Conservation (phyloP, 2,329 filamentous ascomycete genomes). For the Sarocladium brachiariae region DNA sequence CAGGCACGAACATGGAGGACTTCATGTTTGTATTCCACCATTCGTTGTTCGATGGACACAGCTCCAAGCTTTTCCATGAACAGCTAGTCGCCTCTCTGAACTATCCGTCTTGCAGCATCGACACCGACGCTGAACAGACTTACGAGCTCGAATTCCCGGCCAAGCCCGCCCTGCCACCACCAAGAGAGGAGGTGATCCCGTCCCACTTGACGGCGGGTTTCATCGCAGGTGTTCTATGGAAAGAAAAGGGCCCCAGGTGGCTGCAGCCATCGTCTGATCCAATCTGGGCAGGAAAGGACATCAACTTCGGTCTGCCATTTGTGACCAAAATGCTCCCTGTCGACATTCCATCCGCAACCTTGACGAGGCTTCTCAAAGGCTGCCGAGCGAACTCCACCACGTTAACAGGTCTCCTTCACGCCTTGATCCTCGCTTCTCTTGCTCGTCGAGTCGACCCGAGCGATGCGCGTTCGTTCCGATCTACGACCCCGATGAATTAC, state of each 20-base stretch:
- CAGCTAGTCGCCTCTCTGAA: conserved; percentile 35
- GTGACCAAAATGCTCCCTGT: conserved; percentile 30
- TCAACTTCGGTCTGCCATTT: conserved; percentile 29
- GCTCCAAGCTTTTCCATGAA: conserved; percentile 41
- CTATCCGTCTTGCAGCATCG: background rate
- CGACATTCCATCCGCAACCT: conserved; percentile 22
- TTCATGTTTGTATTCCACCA: conserved; percentile 46
- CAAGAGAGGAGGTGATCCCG: conserved; percentile 34
- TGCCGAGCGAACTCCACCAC: conserved; percentile 36
- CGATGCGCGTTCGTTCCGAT: conserved; percentile 26
- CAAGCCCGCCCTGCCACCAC: conserved; percentile 25
- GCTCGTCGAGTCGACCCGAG: conserved; percentile 24
- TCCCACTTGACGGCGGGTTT: conserved; percentile 34
- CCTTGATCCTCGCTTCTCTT: conserved; percentile 35
- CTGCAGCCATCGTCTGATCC: conserved; percentile 11
- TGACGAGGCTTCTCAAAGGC: conserved; percentile 27
- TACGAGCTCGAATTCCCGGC: conserved; percentile 24
- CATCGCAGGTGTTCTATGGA: conserved; percentile 34
- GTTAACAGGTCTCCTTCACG: conserved; percentile 43
- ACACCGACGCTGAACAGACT: conserved; percentile 14
- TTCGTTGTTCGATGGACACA: conserved; percentile 43
- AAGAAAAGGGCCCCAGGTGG: conserved; percentile 14
- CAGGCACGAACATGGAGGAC: conserved; percentile 24
- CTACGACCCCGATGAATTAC: conserved; percentile 37
- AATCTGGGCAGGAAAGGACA: conserved; percentile 31